These are phyloP conservation scores for Mycogone perniciosa DNA, from an alignment of 2,329 filamentous ascomycete species.

Conservation along the genomic window DNA sequence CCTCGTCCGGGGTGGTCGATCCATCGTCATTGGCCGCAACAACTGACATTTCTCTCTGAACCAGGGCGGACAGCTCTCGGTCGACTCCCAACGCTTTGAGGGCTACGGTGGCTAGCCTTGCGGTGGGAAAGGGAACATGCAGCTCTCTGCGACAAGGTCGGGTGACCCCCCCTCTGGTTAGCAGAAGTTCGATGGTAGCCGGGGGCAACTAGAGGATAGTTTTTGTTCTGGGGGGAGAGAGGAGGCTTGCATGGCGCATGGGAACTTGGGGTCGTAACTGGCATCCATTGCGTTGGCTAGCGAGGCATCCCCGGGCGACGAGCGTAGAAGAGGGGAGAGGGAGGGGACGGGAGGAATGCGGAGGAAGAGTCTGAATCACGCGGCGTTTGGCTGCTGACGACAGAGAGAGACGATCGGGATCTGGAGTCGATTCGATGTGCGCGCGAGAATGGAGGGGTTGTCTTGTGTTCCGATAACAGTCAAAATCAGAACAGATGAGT, in stretches of 20 bases:
- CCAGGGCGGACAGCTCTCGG: conserved; percentile 78
- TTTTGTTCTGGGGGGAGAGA: conserved; percentile 10
- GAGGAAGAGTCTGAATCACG: background rate
- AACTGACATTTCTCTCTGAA: conserved; percentile 64
- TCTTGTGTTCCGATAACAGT: background rate
- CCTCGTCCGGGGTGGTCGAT: conserved; percentile 14
- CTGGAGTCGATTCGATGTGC: background rate
- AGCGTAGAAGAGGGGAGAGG: background rate
- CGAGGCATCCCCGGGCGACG: background rate
- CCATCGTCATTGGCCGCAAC: conserved; percentile 24
- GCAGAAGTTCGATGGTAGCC: conserved; percentile 3
- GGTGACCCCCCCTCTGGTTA: background rate
- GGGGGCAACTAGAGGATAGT: conserved; percentile 8
- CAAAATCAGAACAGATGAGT: background rate
- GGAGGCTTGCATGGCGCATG: conserved; percentile 54
- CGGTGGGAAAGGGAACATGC: conserved; percentile 72
- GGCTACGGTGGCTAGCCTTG: conserved; percentile 70
- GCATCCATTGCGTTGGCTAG: conserved; percentile 12
- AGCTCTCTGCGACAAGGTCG: conserved; percentile 51
- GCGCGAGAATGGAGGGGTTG: background rate
- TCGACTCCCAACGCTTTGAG: conserved; percentile 75
- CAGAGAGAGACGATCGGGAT: background rate
- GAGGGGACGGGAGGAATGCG: background rate
- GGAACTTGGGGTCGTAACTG: conserved; percentile 45
- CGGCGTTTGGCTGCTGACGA: background rate